Base-by-base conservation (phyloP, 2,329 filamentous ascomycete species). In the Fusarium scirpi region DNA sequence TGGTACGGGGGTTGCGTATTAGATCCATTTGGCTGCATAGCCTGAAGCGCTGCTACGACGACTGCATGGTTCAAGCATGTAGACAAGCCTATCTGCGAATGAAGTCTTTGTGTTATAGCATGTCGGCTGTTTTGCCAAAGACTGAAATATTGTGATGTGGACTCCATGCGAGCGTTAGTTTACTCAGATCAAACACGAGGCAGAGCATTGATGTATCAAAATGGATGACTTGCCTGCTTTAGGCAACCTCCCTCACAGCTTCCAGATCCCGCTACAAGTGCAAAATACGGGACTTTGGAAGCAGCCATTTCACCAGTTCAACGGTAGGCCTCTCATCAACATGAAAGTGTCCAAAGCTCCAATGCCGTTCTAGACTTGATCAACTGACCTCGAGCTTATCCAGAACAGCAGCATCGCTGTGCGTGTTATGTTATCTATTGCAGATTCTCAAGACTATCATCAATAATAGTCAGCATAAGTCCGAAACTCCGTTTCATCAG, bases 131-230 rank as follows among this genome's bases (percentile, higher is more conserved):
- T 8, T 13, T 12, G 6, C 4, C 24, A 27, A 27, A 25, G 16
- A 3, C 27, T 24, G 11, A 3, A 11, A 27, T 46, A 4, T 1
- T 9, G 16, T 12, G 8, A 8, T 11, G 2, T 6, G 4, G 4
- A 46, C 7, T 46, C 44, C 11, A 46, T 27, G 6, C 24, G 3
- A 18, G 11, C 11, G 24, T 27, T 25, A 6, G 10, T 18, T n/a
- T 10, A 11, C 18, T n/a, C 9, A 38, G 1, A n/a, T n/a, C 10
- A 6, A 38, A 3, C 34, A 8, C 10, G 10, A 38, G 34, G n/a
- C 8, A 11, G 1, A n/a, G 6, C 0, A n/a, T 5, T 7, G 18
- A 18, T 10, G 9, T 38, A 6, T 5, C 10, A 12, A 9, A 38
- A n/a, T 11, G 34, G 34, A 38, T 38, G 34, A 38, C 10, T 38